Evolutionary conservation across 2,329 filamentous ascomycete genomes (phyloP), one percentile per base, ranked within the genome.

Genomic region (Diaporthe sp.): DNA sequence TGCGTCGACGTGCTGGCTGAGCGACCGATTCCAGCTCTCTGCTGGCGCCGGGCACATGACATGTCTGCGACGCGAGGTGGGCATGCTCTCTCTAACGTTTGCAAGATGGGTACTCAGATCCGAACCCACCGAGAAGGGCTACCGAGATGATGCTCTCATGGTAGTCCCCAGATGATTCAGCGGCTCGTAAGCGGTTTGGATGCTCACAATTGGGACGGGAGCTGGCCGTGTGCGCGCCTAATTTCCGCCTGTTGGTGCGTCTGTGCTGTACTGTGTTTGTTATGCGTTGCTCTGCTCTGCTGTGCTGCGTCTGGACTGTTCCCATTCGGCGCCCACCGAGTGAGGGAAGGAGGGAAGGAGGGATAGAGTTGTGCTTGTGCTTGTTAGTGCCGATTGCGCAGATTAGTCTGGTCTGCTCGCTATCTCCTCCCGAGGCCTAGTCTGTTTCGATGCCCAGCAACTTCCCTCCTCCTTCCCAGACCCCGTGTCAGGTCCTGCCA

Each of bases 321-420:
- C 28, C n/a, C 42, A 25, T 52, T 52, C 64, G 64, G 64, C 45
- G 64, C 64, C 64, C 64, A 67, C 64, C 64, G 45, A 66, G 60
- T 22, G 25, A 68, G 42, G 25, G 28, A 38, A n/a, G 19, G 60
- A 50, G 42, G 19, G 35, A 38, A 15, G 10, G 22, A 60, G 22
- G 35, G n/a, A 60, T 7, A 15, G 57, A 28, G n/a, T 38, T 38
- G 45, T 40, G 45, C 45, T 68, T 68, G 45, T 38, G 30, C 12
- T 25, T 35, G 28, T 35, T 50, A 67, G 64, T 67, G 64, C 64
- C 64, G 64, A 52, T 67, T 67, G 42, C 45, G 61, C 64, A 52
- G 64, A 67, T 67, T 52, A 67, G 45, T 67, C 64, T 67, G 19
- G 64, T 38, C 30, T 67, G 45, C 15, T 40, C 47, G 45, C 64